Conservation (phyloP, 768 basidiomycete species). For the Boletus coccyginus region DNA sequence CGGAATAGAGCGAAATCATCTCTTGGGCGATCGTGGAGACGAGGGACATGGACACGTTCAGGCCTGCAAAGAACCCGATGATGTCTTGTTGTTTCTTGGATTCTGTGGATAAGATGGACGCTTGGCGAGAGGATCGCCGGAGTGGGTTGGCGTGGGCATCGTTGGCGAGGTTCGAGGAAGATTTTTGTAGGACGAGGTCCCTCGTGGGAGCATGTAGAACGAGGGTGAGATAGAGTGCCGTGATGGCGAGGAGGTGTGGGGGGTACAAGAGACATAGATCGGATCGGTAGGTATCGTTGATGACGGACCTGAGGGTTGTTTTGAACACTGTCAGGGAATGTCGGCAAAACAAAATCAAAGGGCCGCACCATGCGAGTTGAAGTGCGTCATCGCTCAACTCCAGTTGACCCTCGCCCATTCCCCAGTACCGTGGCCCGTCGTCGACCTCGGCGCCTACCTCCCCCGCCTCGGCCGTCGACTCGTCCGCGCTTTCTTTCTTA, state of each 20-base stretch:
- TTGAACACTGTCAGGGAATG: neutral
- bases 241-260: constrained; percentile 90
- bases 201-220: constrained; percentile 64
- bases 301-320: constrained; percentile 69
- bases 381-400: constrained; percentile 73
- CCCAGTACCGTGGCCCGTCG: constrained; percentile 70
- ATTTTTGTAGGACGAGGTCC: constrained; percentile 40
- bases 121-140: constrained; percentile 56
- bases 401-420: constrained; percentile 74
- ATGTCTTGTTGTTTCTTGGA: constrained; percentile 56
- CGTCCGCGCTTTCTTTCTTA: constrained; percentile 48
- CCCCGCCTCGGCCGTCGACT: constrained; percentile 51
- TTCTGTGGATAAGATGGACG: constrained; percentile 28
- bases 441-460: constrained; percentile 53
- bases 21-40: constrained; percentile 87
- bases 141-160: constrained; percentile 36
- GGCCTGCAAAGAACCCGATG: constrained; percentile 76
- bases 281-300: constrained; percentile 95
- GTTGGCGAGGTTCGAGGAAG: constrained; percentile 24
- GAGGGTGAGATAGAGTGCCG: constrained; percentile 87
- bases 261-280: constrained; percentile 93
- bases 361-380: constrained; percentile 84
- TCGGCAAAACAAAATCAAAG: neutral
- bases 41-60: constrained; percentile 82
- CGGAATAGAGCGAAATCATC: constrained; percentile 83